Evolutionary conservation across 805 yeast species (phyloP).

Genomic region (Kazachstania kunashirensis): DNA sequence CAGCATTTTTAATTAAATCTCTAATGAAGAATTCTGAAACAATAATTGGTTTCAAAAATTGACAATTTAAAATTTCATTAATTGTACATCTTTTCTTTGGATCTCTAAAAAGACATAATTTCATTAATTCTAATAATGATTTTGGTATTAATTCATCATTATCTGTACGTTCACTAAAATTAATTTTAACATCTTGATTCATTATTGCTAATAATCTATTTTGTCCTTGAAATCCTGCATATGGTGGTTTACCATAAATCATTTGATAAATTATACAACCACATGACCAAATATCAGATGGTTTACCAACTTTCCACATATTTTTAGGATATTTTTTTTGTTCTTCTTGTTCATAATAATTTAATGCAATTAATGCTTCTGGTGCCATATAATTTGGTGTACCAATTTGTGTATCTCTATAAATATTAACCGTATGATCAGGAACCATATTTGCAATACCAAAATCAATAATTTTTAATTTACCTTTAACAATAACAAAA

Average conservation of each 20-base stretch:
- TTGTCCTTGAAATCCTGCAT: conserved; percentile 65
- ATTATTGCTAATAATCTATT: conserved; percentile 76
- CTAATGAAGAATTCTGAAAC: conserved; percentile 57
- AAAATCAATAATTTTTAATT: conserved; percentile 82
- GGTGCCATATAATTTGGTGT: conserved; percentile 99
- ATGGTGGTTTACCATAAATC: conserved; percentile 91
- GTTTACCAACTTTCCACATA: conserved; percentile 75
- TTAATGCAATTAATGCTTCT: conserved; percentile 69
- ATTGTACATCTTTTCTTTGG: conserved; percentile 60
- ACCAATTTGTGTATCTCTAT: conserved; percentile 85
- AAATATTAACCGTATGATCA: conserved; percentile 82
- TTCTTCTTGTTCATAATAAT: conserved; percentile 18
- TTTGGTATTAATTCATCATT: conserved; percentile 43
- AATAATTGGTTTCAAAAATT: conserved; percentile 66
- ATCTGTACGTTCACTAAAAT: conserved; percentile 52
- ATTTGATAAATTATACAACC: conserved; percentile 94
- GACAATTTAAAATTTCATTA: conserved; percentile 47
- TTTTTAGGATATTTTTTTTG: conserved; percentile 8
- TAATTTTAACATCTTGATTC: conserved; percentile 67
- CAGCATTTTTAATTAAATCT: conserved; percentile 68
- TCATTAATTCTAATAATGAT: conserved; percentile 60
- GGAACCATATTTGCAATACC: conserved; percentile 94
- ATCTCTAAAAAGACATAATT: conserved; percentile 60
- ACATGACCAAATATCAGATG: conserved; percentile 96
- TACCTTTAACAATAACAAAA: conserved; percentile 73